Base-by-base conservation (phyloP, 1,139 yeast genomes). In the Geotrichum carabidarum region DNA sequence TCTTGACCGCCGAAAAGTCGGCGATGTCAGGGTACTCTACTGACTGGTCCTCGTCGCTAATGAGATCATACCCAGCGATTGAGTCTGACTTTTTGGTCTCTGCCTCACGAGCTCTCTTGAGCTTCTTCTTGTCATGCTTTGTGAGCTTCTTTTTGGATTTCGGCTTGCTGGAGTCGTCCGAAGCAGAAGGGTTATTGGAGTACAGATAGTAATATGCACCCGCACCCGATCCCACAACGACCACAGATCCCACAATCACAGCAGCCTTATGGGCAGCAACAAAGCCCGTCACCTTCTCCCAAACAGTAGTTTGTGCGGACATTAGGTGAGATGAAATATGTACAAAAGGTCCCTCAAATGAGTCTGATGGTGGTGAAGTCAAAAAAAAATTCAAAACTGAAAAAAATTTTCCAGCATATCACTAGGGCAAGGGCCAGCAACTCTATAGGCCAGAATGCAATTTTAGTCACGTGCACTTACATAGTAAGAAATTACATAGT, bases 1-100 rank as follows among this genome's bases (percentile, higher is more conserved):
- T 62, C 22, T 71, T 68, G 47, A 86, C 73, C 55, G 70, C 68
- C 44, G 76, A 83, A 55, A 61, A 59, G 58, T 68, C 69, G 34
- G 59, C 58, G 47, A 70, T 65, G 12, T 64, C 65, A 11, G 73
- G 72, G 58, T 66, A 68, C 51, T 58, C 62, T 6, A 69, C 67
- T 18, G 60, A 58, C 17, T 60, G 60, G 14, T 60, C 56, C 12
- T 62, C 56, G 36, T 64, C 70, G 45, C 58, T 62, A 34, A 62
- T 57, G 43, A 63, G 56, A 31, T 61, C 54, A 58, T 62, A 63
- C 8, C 65, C 64, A 30, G 45, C 62, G 58, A 59, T 55, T 9
- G 42, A 11, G 27, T 5, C 41, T 1, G 49, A 17, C 41, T 45
- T 45, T 18, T 41, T 27, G 12, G 57, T 8, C 6, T 36, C 51